Percentiles rank a stretch among this genome's conserved stretches.
These are phyloP conservation scores for Penstemon davidsonii DNA, from an alignment of 257 asterid species.

Conservation along the genomic window DNA sequence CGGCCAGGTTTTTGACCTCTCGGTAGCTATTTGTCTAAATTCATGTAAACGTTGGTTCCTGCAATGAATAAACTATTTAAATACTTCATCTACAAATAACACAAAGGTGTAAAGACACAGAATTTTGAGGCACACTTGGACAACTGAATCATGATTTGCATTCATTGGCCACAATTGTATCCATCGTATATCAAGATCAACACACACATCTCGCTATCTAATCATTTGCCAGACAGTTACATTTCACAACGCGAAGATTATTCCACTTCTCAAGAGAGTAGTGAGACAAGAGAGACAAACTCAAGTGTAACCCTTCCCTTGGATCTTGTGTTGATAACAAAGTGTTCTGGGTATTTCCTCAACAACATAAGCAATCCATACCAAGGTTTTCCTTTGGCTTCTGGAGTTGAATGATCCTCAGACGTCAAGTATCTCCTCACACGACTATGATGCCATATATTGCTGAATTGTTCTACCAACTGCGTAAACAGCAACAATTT, in stretches of 20 bases:
- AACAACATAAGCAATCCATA: slow-evolving; percentile 79
- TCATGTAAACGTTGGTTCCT: too few species aligned
- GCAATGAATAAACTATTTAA: too few species aligned
- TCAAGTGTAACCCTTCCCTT: slow-evolving; percentile 73
- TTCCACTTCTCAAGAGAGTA: slow-evolving; percentile 38
- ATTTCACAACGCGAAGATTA: slow-evolving; percentile 2
- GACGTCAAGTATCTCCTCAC: slow-evolving; percentile 81
- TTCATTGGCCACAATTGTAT: too few species aligned
- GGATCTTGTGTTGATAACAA: slow-evolving; percentile 86
- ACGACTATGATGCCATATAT: slow-evolving; percentile 84
- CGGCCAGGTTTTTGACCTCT: too few species aligned
- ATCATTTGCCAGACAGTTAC: too few species aligned
- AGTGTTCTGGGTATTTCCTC: slow-evolving; percentile 88
- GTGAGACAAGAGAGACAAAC: slow-evolving; percentile 78
- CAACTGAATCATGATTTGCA: too few species aligned
- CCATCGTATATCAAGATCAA: too few species aligned
- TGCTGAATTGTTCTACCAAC: slow-evolving; percentile 72
- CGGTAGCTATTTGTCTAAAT: too few species aligned
- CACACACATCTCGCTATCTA: too few species aligned
- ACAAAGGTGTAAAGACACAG: too few species aligned
- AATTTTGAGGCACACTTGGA: too few species aligned
- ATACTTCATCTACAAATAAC: too few species aligned
- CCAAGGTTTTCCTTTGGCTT: slow-evolving; percentile 88
- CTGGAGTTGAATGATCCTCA: slow-evolving; percentile 66
- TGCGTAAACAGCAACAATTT: slow-evolving; percentile 34